Evolutionary conservation across 306 rosid species (phyloP), one percentile per base, ranked within the genome.

Genomic region (Boehmeria nivea): DNA sequence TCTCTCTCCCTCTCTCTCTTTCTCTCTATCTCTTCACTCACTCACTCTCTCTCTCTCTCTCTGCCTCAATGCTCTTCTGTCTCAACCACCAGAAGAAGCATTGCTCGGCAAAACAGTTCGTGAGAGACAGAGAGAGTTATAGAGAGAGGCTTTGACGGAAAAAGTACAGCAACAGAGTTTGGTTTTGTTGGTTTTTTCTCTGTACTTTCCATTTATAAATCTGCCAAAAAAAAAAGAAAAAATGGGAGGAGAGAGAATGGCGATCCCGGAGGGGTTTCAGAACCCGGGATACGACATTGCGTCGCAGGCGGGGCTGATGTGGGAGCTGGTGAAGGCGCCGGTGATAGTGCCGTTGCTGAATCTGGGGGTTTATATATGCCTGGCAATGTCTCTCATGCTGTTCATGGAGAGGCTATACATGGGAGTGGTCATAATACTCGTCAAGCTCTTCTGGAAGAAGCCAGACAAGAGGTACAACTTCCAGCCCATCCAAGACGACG

Each of bases 351-450:
- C 99, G 14, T 21, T 93, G 66, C 72, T 93, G 5, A 83, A 56
- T 18, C n/a, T 73, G 0, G 75, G 68, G 0, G 96, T 93, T 9
- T 85, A 83, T 72, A 23, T 83, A 43, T 83, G 83, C 46, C 60
- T 88, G 17, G 88, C 83, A 39, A 87, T 93, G 99, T 76, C 96
- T 0, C 89, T 93, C 8, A 93, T 93, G 99, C 86, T 93, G n/a
- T 85, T 93, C 72, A 34, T 70, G 1, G 99, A 93, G 45, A 77
- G 99, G 66, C 71, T 93, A 1, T 93, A 93, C 65, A 93, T 93
- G 99, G 99, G 99, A 1, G 7, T 93, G 3, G 99, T 93, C 71
- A 93, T 93, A 44, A 37, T 88, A 60, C 72, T 93, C 15, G 83
- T 87, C n/a, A 93, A 85, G 49, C 80, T 93, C 24, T 93, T 93